Conservation (phyloP, 2,329 filamentous ascomycete genomes). For the Beauveria rudraprayagi region DNA sequence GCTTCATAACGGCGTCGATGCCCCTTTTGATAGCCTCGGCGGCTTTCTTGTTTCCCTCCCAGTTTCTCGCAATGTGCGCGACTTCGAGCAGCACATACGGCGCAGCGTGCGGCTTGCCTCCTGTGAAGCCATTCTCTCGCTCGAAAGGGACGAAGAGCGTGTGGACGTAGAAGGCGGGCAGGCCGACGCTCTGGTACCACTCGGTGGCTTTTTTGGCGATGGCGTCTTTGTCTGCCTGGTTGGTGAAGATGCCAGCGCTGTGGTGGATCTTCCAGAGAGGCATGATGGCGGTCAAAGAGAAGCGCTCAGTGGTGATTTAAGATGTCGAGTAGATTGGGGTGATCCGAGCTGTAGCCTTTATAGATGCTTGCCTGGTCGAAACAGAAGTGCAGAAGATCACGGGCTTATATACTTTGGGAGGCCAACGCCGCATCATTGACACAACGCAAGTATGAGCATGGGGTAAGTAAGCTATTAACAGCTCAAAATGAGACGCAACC, state of each 20-base stretch:
- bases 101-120: neutral
- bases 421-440: too few relatives aligned
- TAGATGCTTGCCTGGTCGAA: too few relatives aligned
- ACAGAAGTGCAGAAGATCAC: too few relatives aligned
- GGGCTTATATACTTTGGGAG: too few relatives aligned
- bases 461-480: too few relatives aligned
- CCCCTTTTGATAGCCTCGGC: neutral
- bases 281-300: neutral
- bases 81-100: neutral
- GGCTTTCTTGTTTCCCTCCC: neutral
- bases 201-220: neutral
- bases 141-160: neutral
- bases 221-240: neutral
- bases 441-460: too few relatives aligned
- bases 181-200: neutral
- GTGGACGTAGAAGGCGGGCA: neutral
- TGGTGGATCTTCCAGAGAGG: neutral
- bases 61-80: neutral
- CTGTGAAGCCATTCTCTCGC: too few relatives aligned
- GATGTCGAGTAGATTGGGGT: too few relatives aligned
- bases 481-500: too few relatives aligned
- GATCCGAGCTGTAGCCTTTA: too few relatives aligned
- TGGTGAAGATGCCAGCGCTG: neutral
- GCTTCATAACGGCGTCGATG: neutral
- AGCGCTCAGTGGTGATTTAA: too few relatives aligned